A percentile compares a stretch with the other conserved stretches of the same genome.
Evolutionary conservation across 306 rosid species (phyloP).

Genomic region (Cucurbita ficifolia): DNA sequence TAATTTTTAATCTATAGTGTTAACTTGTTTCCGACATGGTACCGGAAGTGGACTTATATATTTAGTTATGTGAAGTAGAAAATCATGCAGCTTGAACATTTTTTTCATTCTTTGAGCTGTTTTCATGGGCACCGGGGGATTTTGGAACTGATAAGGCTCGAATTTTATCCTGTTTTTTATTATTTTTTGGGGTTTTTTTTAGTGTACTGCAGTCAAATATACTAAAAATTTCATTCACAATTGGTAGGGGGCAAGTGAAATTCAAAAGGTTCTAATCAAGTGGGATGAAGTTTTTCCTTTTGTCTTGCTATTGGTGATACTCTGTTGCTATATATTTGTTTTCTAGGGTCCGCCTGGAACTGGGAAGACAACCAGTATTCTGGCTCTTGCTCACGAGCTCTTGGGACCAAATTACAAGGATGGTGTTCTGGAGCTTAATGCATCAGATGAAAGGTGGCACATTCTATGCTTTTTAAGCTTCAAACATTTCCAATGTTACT

Average conservation of each 20-base stretch:
- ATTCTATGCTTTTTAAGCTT: neutral
- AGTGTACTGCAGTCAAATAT: neutral
- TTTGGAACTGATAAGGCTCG: neutral
- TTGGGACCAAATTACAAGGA: slow-evolving; percentile 71
- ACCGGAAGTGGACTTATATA: neutral
- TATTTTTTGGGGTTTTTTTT: neutral
- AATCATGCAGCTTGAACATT: neutral
- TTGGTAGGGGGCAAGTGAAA: neutral
- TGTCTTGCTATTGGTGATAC: neutral
- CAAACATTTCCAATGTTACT: neutral
- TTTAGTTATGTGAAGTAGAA: neutral
- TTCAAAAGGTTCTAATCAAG: neutral
- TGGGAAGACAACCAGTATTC: slow-evolving; percentile 87
- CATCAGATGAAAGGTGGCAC: slow-evolving; percentile 80
- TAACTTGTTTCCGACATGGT: neutral
- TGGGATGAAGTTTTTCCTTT: neutral
- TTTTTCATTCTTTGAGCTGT: neutral
- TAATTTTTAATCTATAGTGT: neutral
- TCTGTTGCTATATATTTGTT: slow-evolving; percentile 5
- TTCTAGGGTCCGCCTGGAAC: slow-evolving; percentile 94
- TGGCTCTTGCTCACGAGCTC: slow-evolving; percentile 87
- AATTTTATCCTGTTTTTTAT: neutral
- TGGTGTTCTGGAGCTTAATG: slow-evolving; percentile 85
- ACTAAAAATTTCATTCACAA: neutral
- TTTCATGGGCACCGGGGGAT: neutral